Evolutionary conservation across 1,139 yeast genomes (phyloP).

Genomic region (Suhomyces taliae): DNA sequence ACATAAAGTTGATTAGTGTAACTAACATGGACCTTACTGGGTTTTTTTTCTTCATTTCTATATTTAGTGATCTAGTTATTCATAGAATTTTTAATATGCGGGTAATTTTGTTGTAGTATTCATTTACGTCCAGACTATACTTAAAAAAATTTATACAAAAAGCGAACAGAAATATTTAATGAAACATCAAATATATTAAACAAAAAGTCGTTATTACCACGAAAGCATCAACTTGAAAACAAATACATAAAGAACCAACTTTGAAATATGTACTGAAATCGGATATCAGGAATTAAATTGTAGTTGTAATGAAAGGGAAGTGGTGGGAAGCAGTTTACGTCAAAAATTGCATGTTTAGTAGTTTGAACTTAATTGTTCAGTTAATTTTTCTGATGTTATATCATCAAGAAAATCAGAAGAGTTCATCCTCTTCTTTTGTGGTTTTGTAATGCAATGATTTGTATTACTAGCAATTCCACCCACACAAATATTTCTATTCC

Average conservation of each 20-base stretch:
- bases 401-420: constrained; percentile 20
- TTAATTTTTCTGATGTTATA: constrained; percentile 20
- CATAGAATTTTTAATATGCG: not conserved
- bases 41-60: not conserved
- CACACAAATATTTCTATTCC: constrained; percentile 71
- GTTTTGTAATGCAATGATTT: constrained; percentile 30
- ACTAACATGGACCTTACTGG: not conserved
- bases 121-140: not conserved
- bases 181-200: too few relatives aligned
- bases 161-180: not conserved
- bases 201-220: not conserved
- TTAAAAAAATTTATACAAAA: not conserved
- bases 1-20: not conserved
- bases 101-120: constrained; percentile 1
- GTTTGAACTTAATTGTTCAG: constrained; percentile 18
- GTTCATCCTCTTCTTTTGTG: constrained; percentile 19
- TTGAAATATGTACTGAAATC: not conserved
- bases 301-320: not conserved
- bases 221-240: not conserved
- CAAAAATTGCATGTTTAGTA: not conserved
- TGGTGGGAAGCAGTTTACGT: not conserved
- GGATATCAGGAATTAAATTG: not conserved
- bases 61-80: not conserved
- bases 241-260: not conserved
- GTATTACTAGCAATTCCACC: constrained; percentile 54